Conservation (phyloP, 495 filamentous ascomycete genomes). For the Chaetomium cochliodes region DNA sequence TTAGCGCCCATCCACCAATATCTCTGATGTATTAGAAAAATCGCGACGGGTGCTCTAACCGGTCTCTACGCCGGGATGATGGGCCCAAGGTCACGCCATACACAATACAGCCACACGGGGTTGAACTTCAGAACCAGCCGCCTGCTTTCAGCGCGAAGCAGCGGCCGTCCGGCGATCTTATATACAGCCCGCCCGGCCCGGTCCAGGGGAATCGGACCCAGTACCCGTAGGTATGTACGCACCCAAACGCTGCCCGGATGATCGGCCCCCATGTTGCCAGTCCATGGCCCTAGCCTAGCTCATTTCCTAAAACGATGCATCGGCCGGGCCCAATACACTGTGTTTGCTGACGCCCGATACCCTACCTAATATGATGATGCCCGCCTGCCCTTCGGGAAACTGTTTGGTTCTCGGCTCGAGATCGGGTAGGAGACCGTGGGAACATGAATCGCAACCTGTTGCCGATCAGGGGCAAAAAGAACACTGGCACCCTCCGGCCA, state of each 20-base stretch:
- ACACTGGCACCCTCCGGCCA: not conserved
- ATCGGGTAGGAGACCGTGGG: not conserved
- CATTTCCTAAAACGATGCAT: no score
- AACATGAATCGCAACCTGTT: not conserved
- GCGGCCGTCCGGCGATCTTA: not conserved
- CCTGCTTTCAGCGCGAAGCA: no score
- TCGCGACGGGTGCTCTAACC: no score
- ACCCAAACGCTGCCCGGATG: not conserved
- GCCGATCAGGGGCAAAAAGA: not conserved
- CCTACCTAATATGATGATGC: not conserved
- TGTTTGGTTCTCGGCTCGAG: not conserved
- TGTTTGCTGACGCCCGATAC: no score
- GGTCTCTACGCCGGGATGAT: no score
- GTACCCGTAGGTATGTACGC: slow-evolving; percentile 8
- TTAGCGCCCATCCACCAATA: not conserved
- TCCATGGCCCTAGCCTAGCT: no score
- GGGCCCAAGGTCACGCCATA: no score
- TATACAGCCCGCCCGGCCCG: not conserved
- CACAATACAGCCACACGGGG: not conserved
- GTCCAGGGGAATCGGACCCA: slow-evolving; percentile 8
- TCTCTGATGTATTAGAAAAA: no score
- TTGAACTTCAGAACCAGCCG: no score
- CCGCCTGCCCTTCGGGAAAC: not conserved
- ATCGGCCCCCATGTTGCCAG: not conserved
- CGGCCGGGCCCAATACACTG: no score